Evolutionary conservation across 306 rosid genomes (phyloP), one percentile per base, ranked within the genome.

Genomic region (Rosa rugosa): DNA sequence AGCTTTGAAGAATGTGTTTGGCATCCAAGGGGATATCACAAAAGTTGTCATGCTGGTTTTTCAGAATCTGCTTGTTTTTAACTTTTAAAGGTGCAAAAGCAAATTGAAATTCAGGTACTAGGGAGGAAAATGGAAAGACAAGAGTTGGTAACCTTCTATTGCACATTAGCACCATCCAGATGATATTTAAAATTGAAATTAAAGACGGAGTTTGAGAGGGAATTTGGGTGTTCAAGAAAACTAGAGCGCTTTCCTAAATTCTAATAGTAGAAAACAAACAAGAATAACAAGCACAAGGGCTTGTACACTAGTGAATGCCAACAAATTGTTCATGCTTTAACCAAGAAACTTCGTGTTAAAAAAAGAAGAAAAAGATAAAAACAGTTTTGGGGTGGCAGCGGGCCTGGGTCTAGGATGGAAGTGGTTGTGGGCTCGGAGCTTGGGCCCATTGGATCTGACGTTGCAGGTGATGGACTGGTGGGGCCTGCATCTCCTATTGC

Each of bases 1-100:
- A 57, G 80, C 80, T 42, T 80, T 81, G 59, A 69, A 42, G 59
- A 73, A 64, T 60, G 84, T 27, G 80, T 64, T 76, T 84, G 88
- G 97, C 85, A 89, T 86, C 92, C 92, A 82, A 88, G 17, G 87
- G 79, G 78, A 69, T 80, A 75, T 78, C 76, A 53, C 75, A 50
- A 51, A 66, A 78, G 59, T 69, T 71, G 50, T 76, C 75, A 84
- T 23, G 80, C 68, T 84, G 59, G 45, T 72, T 42, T 68, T 67
- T 3, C 68, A 45, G 79, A 62, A 80, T 72, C 72, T 73, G 60
- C 77, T 77, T 72, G 72, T 49, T 18, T 66, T 77, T 64, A 13
- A 6, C 20, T 12, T 6, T 14, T 63, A 5, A 64, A 64, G 44
- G 41, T 12, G 20, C 44, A 14, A 31, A 17, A 66, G 71, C 49